Base-by-base conservation (phyloP, 2,329 filamentous ascomycete species). In the Fusarium ramigenum region DNA sequence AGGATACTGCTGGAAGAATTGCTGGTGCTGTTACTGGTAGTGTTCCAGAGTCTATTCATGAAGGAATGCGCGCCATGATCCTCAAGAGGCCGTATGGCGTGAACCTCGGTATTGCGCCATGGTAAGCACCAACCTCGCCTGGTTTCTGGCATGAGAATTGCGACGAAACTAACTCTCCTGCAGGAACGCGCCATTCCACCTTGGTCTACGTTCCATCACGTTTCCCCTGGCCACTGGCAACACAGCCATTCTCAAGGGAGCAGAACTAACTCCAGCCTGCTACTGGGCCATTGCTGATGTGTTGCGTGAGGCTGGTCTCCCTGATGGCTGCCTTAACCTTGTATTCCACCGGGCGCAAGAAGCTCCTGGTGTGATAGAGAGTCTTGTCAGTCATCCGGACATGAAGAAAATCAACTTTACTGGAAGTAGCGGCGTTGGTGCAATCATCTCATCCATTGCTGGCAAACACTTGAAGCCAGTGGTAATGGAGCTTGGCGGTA, bases 1-100 rank as follows among this genome's bases (percentile, higher is more conserved):
- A 75, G 9, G 82, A 84, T 64, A 79, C 82, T 8, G 82, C 82
- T 2, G 82, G 80, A 1, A 73, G 80, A 28, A 78, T 84, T 9
- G 74, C 70, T 3, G 65, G 61, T 6, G 78, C 72, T 6, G 53
- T 80, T 40, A 50, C 52, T n/a, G 82, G 79, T 11, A 75, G 61
- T 32, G 76, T 81, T 9, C 79, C 81, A 11, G 69, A 73, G 7
- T 77, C 70, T 1, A 67, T 57, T 15, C 60, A 68, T 7, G 65
- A 74, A 7, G 75, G 74, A 15, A 76, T 71, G 67, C 52, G 59
- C 6, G 68, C 70, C 32, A 57, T 72, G 12, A 47, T 72, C 8
- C 52, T 64, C 50, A 72, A 72, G 37, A 64, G 25, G 11, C 70
- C 70, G 4, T 72, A 72, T 21, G 70, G 70, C 19, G 67, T 72